Percentiles rank a stretch among this genome's conserved stretches.
phyloP scores from a whole-genome alignment of 306 rosid genomes.

The Hippophae tibetana region DNA sequence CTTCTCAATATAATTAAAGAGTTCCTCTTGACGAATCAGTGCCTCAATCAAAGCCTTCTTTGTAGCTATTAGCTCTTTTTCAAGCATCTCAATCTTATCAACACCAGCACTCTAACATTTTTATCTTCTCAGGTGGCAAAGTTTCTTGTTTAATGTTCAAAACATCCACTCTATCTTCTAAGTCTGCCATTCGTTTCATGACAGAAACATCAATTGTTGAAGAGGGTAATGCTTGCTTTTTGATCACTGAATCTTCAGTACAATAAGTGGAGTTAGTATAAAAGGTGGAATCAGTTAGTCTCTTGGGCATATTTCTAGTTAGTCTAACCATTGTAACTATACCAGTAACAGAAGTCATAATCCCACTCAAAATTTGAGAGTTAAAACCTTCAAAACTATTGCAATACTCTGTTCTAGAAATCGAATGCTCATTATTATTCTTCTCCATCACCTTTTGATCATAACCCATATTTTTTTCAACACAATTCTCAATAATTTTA shows the following conservation, averaged over 20 bases:
- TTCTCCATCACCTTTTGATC: too few relatives aligned
- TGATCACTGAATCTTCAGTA: slow-evolving; percentile 20
- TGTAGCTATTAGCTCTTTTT: slow-evolving; percentile 51
- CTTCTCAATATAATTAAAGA: slow-evolving; percentile 52
- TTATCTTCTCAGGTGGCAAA: slow-evolving; percentile 67
- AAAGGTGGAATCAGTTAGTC: slow-evolving; percentile 61
- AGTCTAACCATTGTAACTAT: slow-evolving; percentile 63
- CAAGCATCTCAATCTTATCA: slow-evolving; percentile 45
- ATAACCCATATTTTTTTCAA: too few relatives aligned
- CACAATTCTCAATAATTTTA: too few relatives aligned
- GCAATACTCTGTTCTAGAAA: too few relatives aligned
- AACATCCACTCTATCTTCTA: slow-evolving; percentile 48
- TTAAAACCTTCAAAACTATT: slow-evolving; percentile 9
- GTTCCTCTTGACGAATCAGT: slow-evolving; percentile 47
- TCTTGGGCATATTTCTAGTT: slow-evolving; percentile 67
- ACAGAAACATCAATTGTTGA: slow-evolving; percentile 38
- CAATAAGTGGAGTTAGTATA: slow-evolving; percentile 40
- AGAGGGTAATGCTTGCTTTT: slow-evolving; percentile 21
- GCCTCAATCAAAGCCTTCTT: slow-evolving; percentile 76
- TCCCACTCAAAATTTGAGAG: slow-evolving; percentile 46
- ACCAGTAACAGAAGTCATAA: slow-evolving; percentile 75
- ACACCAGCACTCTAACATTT: slow-evolving; percentile 48
- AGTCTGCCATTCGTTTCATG: slow-evolving; percentile 78
- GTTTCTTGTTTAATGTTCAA: slow-evolving; percentile 35
- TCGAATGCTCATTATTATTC: too few relatives aligned